Conservation (phyloP, 257 asterid species). For the Salvia miltiorrhiza region DNA sequence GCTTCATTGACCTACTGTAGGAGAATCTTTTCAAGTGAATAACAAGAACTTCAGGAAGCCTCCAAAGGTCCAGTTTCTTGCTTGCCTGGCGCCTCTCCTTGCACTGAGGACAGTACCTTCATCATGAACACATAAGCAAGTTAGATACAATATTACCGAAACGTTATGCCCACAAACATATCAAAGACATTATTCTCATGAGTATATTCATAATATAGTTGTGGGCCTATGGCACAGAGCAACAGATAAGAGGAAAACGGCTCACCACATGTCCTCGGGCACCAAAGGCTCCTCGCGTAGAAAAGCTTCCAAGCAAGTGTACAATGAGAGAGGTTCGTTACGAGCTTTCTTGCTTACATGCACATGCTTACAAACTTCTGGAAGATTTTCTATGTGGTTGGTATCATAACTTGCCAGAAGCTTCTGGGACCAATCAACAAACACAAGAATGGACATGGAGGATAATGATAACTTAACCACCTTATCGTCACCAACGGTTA, state of each 20-base stretch:
- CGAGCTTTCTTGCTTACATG: constrained; percentile 90
- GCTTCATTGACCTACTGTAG: constrained; percentile 96
- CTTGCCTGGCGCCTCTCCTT: constrained; percentile 98
- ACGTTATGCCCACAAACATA: background rate
- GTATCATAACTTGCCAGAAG: constrained; percentile 85
- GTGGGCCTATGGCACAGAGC: background rate
- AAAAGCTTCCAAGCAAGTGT: constrained; percentile 98
- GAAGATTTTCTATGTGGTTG: constrained; percentile 72
- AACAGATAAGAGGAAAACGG: constrained; percentile 19
- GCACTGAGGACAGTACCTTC: constrained; percentile 97
- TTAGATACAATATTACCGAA: background rate
- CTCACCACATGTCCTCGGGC: constrained; percentile 99
- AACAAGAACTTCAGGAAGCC: constrained; percentile 98
- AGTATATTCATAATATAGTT: background rate
- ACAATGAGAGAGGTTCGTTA: constrained; percentile 87
- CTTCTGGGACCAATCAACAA: constrained; percentile 97
- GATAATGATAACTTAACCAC: constrained; percentile 83
- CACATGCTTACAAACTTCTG: constrained; percentile 82
- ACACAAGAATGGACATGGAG: constrained; percentile 86
- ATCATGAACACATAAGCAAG: constrained; percentile 17
- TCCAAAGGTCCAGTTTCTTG: constrained; percentile 98
- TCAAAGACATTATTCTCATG: background rate
- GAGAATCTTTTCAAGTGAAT: constrained; percentile 97
- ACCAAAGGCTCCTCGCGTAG: constrained; percentile 98
- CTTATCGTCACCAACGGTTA: constrained; percentile 83